Evolutionary conservation across 108 stramenopile genomes (phyloP).

Genomic region (Cyclotella baltica): DNA sequence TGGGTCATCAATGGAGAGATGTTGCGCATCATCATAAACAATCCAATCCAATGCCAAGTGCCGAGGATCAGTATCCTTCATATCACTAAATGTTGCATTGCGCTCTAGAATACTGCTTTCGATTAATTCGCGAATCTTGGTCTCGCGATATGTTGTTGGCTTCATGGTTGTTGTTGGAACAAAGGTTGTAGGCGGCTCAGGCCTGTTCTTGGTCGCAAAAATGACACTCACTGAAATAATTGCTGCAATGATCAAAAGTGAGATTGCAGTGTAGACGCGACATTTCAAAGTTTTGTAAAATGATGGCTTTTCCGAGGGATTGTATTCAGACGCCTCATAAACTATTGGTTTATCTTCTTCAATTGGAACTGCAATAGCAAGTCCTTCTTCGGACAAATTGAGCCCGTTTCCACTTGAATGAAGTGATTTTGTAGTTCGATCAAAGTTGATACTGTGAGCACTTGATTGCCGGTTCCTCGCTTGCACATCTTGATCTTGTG

Average conservation of each 20-base stretch:
- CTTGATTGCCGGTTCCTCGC: not conserved
- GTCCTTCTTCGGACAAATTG: not conserved
- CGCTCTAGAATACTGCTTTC: conserved; percentile 26
- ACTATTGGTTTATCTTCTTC: not conserved
- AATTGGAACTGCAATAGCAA: conserved; percentile 1
- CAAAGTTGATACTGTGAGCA: not conserved
- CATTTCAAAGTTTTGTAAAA: not conserved
- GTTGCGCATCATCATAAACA: conserved; percentile 17
- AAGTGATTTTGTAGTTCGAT: not conserved
- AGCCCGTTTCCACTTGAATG: conserved; percentile 7
- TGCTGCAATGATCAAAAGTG: not conserved
- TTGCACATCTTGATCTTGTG: not conserved
- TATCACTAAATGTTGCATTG: conserved; percentile 24
- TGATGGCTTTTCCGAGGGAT: not conserved
- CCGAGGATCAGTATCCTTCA: conserved; percentile 20
- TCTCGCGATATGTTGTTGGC: conserved; percentile 43
- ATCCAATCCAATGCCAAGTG: conserved; percentile 38
- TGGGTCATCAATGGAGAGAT: conserved; percentile 1
- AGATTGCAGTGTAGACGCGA: not conserved
- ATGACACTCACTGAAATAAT: not conserved
- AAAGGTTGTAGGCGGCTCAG: not conserved
- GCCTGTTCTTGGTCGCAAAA: not conserved
- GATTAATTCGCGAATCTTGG: conserved; percentile 47
- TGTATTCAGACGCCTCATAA: not conserved
- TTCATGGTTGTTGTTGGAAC: conserved; percentile 14